phyloP scores from a whole-genome alignment of 176 grass and related monocot genomes.

The Lolium perenne region DNA sequence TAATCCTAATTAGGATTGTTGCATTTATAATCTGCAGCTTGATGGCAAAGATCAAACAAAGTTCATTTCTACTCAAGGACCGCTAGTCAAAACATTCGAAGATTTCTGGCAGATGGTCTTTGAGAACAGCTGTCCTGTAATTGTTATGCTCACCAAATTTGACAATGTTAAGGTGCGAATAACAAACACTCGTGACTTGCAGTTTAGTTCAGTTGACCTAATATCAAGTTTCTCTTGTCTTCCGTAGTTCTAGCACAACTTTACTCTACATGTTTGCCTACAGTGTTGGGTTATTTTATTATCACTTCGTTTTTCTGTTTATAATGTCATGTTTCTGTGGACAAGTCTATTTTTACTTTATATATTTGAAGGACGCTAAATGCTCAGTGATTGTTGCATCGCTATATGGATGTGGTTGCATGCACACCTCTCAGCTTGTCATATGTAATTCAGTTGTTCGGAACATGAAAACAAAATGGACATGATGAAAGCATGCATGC shows the following conservation, averaged over 20 bases:
- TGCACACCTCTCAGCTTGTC: constrained; percentile 1
- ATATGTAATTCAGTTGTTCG: constrained; percentile 17
- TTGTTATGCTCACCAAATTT: constrained; percentile 89
- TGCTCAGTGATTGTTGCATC: constrained; percentile 2
- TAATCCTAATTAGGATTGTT: constrained; percentile 5
- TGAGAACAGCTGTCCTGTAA: constrained; percentile 76
- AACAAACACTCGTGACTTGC: background rate
- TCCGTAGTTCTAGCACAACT: background rate
- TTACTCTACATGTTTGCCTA: constrained; percentile 2
- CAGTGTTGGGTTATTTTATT: constrained; percentile 24
- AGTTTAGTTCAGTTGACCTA: constrained; percentile 28
- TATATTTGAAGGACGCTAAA: constrained; percentile 21
- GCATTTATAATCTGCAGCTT: constrained; percentile 39
- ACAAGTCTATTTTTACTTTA: constrained; percentile 12
- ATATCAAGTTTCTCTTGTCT: background rate
- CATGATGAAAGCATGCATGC: background rate
- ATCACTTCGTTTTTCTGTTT: background rate
- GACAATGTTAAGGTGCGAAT: constrained; percentile 68
- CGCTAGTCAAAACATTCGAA: constrained; percentile 65
- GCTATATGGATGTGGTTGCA: constrained; percentile 25
- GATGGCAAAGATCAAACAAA: constrained; percentile 37
- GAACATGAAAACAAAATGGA: constrained; percentile 16
- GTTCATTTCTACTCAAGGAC: constrained; percentile 96
- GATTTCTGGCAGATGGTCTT: constrained; percentile 99
- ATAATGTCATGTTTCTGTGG: constrained; percentile 26